Percentiles rank a stretch among this genome's conserved stretches.
Evolutionary conservation across 768 basidiomycete species (phyloP).

Genomic region (Phallus indusiatus): DNA sequence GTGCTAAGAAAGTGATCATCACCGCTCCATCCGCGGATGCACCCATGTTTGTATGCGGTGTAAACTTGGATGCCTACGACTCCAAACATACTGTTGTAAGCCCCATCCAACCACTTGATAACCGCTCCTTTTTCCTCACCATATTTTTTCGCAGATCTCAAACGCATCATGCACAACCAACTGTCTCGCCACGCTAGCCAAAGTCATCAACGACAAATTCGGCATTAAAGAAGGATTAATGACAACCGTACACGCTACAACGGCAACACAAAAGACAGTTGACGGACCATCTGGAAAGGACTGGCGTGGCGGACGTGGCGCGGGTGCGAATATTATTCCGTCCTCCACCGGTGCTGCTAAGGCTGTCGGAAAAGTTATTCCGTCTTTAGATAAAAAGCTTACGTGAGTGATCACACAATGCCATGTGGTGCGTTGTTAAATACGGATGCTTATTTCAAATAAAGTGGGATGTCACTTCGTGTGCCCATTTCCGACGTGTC

Average conservation of each 20-base stretch:
- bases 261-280: slow-evolving; percentile 91
- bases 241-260: slow-evolving; percentile 97
- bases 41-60: slow-evolving; percentile 90
- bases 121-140: background rate
- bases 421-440: background rate
- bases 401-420: slow-evolving; percentile 47
- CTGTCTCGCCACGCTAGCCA: slow-evolving; percentile 98
- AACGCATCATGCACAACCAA: slow-evolving; percentile 99
- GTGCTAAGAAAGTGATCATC: slow-evolving; percentile 99
- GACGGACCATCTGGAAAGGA: slow-evolving; percentile 93
- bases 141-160: slow-evolving; percentile 57
- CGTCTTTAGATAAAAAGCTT: slow-evolving; percentile 91
- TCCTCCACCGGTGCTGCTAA: slow-evolving; percentile 99
- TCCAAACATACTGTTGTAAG: slow-evolving; percentile 76
- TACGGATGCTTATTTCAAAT: background rate
- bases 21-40: slow-evolving; percentile 97
- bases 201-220: slow-evolving; percentile 95
- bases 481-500: slow-evolving; percentile 95
- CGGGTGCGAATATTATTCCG: slow-evolving; percentile 98
- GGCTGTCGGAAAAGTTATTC: slow-evolving; percentile 98
- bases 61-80: slow-evolving; percentile 92
- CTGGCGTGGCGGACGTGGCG: slow-evolving; percentile 95
- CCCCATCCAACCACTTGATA: slow-evolving; percentile 16
- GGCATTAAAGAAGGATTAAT: slow-evolving; percentile 95
- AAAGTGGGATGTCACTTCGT: slow-evolving; percentile 90